Evolutionary conservation across 164 flowering plant genomes (phyloP), one percentile per base, ranked within the genome.

Genomic region (Nelumbo lutea): DNA sequence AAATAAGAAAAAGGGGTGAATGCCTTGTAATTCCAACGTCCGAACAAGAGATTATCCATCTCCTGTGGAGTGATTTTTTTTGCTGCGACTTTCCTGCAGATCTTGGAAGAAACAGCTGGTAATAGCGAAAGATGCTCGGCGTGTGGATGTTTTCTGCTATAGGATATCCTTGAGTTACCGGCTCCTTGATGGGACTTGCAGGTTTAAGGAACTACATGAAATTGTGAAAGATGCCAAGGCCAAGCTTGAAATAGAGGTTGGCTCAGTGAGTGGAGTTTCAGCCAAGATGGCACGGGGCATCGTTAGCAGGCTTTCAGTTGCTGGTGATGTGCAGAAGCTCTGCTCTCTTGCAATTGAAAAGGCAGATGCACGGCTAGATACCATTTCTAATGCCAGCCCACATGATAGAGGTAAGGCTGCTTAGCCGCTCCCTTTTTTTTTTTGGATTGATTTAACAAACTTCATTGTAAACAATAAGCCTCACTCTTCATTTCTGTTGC

Each of bases 41-140:
- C 8, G 5, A 53, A 69, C 55, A 42, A 59, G 39, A 59, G 47
- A 64, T 53, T 27, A 38, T 47, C 42, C 14, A 27, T 67, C 45
- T 43, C 67, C 40, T 50, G 27, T 68, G 67, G 52, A 40, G 64
- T 78, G 64, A 76, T 68, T 56, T 64, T 60, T 67, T 61, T 62
- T 15, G 48, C 53, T 72, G 62, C 41, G 68, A 52, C 40, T 68
- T 71, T 53, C 52, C 67, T 65, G 70, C 86, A 96, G 99, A 73
- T 84, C 77, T 72, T 91, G 96, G 99, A 93, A 82, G 87, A 90
- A 90, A 83, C 99, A 96, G 71, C 81, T 96, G 68, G 66, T 65
- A 63, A 74, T 88, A 53, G 97, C 98, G 43, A 96, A 86, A 80
- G 98, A 91, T 76, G 97, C 99, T 58, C 91, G 98, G 0, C 89